These are phyloP conservation scores for Hyaloscypha hepaticicola DNA, from an alignment of 495 filamentous ascomycete genomes.

Conservation along the genomic window DNA sequence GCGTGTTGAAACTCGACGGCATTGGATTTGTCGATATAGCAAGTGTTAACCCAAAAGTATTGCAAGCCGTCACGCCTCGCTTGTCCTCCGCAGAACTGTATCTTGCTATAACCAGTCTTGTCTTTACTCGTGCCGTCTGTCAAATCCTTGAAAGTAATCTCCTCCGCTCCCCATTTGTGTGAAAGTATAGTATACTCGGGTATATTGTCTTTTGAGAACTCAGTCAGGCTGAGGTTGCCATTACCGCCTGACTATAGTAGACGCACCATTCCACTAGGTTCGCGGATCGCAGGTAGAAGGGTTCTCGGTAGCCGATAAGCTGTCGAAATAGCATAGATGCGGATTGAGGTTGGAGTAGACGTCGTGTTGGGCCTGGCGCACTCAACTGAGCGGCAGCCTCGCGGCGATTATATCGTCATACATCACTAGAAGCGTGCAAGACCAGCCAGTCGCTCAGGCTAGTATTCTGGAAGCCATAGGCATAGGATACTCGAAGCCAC, in stretches of 20 bases:
- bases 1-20: too few species aligned
- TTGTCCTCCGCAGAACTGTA: too few species aligned
- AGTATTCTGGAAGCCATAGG: conserved; percentile 14
- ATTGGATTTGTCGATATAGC: conserved; percentile 7
- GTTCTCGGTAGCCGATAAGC: conserved; percentile 18
- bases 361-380: conserved; percentile 24
- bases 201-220: conserved; percentile 10
- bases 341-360: conserved; percentile 14
- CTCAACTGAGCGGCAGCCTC: conserved; percentile 26
- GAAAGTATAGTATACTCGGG: too few species aligned
- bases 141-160: conserved; percentile 29
- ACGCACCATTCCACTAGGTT: conserved; percentile 22
- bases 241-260: conserved; percentile 10
- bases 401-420: conserved; percentile 19
- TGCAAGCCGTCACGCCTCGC: too few species aligned
- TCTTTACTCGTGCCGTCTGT: conserved; percentile 8
- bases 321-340: conserved; percentile 22
- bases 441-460: conserved; percentile 18
- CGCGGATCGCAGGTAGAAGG: conserved; percentile 14
- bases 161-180: too few species aligned
- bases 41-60: too few species aligned
- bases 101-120: too few species aligned
- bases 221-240: conserved; percentile 16
- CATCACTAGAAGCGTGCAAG: conserved; percentile 23
- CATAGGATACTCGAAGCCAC: conserved; percentile 16